Evolutionary conservation across 805 yeast genomes (phyloP).

Genomic region (Yamadazyma scolyti): DNA sequence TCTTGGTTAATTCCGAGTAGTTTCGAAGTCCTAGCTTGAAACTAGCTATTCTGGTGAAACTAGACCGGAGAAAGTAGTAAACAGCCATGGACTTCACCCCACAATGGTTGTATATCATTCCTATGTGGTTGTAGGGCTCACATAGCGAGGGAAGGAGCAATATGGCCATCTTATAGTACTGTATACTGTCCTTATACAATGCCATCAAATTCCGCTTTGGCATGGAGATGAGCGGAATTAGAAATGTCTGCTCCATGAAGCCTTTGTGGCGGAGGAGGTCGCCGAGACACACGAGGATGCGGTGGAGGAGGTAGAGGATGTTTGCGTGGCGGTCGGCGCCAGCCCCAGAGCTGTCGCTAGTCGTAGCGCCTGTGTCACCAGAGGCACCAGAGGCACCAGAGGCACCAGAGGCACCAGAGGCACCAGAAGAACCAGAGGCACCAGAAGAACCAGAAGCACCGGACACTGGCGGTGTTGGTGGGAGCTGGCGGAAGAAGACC

Average conservation of each 20-base stretch:
- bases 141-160: conserved; percentile 63
- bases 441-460: too few species aligned
- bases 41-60: conserved; percentile 48
- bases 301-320: conserved; percentile 42
- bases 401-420: too few species aligned
- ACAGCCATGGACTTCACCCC: conserved; percentile 46
- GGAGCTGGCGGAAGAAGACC: too few species aligned
- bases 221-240: conserved; percentile 29
- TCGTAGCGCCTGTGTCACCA: too few species aligned
- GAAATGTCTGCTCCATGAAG: conserved; percentile 42
- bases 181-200: conserved; percentile 21
- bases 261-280: conserved; percentile 57
- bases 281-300: conserved; percentile 52
- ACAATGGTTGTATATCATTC: conserved; percentile 38
- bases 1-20: too few species aligned
- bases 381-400: too few species aligned
- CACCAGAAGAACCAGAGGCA: neutral
- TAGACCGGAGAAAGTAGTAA: conserved; percentile 54
- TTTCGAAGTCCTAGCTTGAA: conserved; percentile 46
- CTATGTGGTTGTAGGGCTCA: conserved; percentile 61
- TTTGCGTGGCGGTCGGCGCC: too few species aligned
- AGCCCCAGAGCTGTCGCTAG: too few species aligned
- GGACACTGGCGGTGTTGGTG: too few species aligned
- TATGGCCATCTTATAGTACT: conserved; percentile 48
- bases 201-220: conserved; percentile 23